Percentiles rank a stretch among this genome's conserved stretches.
Evolutionary conservation across 2,329 filamentous ascomycete genomes (phyloP).

Genomic region (Helotiales sp.): DNA sequence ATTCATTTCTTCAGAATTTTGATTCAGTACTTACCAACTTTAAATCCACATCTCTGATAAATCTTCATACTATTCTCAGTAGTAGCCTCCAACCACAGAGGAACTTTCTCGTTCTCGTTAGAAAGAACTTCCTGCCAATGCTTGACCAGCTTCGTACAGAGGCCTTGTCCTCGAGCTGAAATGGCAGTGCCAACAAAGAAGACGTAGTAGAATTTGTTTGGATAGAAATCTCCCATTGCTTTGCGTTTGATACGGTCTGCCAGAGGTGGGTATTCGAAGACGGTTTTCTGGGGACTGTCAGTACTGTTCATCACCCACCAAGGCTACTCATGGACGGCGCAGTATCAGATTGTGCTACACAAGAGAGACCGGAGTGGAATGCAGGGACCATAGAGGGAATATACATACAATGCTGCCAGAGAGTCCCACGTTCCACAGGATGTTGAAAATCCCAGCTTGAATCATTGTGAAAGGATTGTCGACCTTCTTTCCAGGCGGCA

Average conservation of each 20-base stretch:
- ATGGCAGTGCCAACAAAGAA: constrained; percentile 22
- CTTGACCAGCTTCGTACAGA: constrained; percentile 15
- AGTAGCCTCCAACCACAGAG: constrained; percentile 26
- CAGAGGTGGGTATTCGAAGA: constrained; percentile 17
- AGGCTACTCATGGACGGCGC: not conserved
- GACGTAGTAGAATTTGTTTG: constrained; percentile 21
- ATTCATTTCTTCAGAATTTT: no score
- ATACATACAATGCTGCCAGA: no score
- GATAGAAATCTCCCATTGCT: constrained; percentile 3
- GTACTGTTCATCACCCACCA: not conserved
- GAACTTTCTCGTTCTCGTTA: constrained; percentile 12
- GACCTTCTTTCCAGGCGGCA: constrained; percentile 18
- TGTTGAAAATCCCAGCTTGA: constrained; percentile 18
- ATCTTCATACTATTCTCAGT: constrained; percentile 13
- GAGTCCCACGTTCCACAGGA: constrained; percentile 26
- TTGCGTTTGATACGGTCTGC: constrained; percentile 11
- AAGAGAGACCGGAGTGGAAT: not conserved
- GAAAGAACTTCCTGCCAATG: constrained; percentile 13
- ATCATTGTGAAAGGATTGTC: constrained; percentile 22
- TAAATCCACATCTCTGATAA: constrained; percentile 23
- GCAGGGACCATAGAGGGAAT: constrained; percentile 1
- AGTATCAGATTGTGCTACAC: not conserved
- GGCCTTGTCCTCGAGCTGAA: constrained; percentile 11
- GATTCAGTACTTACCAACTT: no score
- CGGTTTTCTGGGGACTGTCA: constrained; percentile 13